Conservation (phyloP, 2,329 filamentous ascomycete genomes). For the Aspergillus neoniger region DNA sequence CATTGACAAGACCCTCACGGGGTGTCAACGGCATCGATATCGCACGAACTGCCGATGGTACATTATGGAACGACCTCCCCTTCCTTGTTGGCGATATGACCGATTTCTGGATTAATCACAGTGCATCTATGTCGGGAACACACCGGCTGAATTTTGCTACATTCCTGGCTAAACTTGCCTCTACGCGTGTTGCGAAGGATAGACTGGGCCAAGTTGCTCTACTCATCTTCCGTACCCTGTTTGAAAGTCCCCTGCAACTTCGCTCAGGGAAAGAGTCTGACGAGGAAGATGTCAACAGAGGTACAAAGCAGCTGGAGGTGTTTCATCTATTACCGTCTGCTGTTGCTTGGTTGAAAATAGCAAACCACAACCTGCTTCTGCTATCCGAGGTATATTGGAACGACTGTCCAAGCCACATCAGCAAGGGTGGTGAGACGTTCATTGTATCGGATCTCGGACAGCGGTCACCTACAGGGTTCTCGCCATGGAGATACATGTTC, state of each 20-base stretch:
- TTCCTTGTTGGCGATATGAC: conserved; percentile 28
- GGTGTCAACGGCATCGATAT: conserved; percentile 24
- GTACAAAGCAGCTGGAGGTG: conserved; percentile 9
- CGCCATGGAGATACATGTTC: conserved; percentile 30
- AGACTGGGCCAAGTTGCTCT: conserved; percentile 25
- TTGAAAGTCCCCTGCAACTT: conserved; percentile 21
- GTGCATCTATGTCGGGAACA: conserved; percentile 17
- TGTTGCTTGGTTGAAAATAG: conserved; percentile 22
- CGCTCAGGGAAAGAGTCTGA: conserved; percentile 18
- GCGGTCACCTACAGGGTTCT: conserved; percentile 26
- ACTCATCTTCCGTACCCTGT: conserved; percentile 19
- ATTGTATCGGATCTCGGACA: conserved; percentile 26
- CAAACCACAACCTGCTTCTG: conserved; percentile 21
- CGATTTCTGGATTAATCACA: conserved; percentile 21
- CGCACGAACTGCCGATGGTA: conserved; percentile 25
- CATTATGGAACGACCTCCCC: conserved; percentile 29
- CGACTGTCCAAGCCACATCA: conserved; percentile 21
- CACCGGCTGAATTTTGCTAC: conserved; percentile 24
- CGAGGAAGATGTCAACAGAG: conserved; percentile 16
- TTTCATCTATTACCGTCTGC: conserved; percentile 22
- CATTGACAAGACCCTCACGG: conserved; percentile 17
- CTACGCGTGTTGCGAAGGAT: conserved; percentile 24
- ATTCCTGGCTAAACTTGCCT: conserved; percentile 29
- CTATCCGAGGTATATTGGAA: conserved; percentile 26
- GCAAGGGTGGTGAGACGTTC: conserved; percentile 21